Conservation (phyloP, 2,329 filamentous ascomycete genomes). For the Sporothrix pseudoabietina region DNA sequence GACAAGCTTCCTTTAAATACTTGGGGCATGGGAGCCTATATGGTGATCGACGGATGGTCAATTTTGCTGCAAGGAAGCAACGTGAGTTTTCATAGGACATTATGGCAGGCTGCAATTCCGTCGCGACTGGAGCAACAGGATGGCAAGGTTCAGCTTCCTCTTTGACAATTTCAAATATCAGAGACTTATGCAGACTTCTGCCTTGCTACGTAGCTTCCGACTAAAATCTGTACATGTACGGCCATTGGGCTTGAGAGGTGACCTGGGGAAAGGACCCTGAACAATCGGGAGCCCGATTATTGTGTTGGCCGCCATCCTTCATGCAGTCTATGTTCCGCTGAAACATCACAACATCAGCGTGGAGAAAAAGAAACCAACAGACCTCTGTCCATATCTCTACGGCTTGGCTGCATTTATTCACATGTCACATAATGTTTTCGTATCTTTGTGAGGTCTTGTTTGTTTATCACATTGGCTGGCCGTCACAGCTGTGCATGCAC, state of each 20-base stretch:
- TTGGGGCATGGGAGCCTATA: background rate
- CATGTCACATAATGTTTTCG: background rate
- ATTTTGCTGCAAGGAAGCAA: background rate
- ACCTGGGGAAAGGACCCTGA: slow-evolving; percentile 2
- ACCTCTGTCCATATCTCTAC: background rate
- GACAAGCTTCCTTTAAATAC: background rate
- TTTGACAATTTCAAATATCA: background rate
- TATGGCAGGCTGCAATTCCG: background rate
- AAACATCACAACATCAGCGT: slow-evolving; percentile 3
- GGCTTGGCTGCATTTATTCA: background rate
- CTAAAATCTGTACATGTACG: background rate
- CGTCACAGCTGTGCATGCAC: background rate
- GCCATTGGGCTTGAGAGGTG: background rate
- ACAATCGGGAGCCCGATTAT: background rate
- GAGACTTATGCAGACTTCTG: background rate
- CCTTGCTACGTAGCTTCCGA: background rate
- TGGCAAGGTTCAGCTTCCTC: background rate
- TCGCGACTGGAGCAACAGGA: no score
- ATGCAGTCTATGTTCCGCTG: background rate
- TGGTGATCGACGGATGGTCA: background rate
- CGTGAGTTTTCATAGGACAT: background rate
- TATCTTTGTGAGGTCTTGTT: background rate
- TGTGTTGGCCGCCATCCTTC: background rate
- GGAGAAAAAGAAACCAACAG: background rate
- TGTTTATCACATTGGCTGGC: background rate